Percentiles rank a stretch among this genome's conserved stretches.
These are phyloP conservation scores for Protostelium mycophagum DNA, from an alignment of 78 protist genomes.

Conservation along the genomic window DNA sequence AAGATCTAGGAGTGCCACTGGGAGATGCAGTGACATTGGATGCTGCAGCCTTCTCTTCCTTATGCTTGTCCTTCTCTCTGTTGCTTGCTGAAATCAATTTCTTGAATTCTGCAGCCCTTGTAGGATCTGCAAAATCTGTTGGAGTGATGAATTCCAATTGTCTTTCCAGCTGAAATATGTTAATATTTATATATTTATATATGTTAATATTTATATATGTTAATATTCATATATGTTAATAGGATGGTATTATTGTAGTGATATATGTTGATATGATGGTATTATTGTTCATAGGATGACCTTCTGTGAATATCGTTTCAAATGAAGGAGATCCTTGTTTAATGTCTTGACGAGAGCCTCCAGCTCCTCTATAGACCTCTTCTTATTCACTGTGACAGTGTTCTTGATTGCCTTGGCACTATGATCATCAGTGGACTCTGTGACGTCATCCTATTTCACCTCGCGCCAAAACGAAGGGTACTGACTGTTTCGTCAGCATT, in stretches of 20 bases:
- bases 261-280: no score
- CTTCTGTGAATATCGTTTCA: constrained; percentile 34
- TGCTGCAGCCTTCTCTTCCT: not conserved
- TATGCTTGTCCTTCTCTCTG: not conserved
- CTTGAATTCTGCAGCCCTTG: not conserved
- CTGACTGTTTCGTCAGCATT: constrained; percentile 76
- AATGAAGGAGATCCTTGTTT: constrained; percentile 30
- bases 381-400: constrained; percentile 43
- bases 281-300: no score
- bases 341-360: constrained; percentile 25
- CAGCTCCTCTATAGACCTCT: constrained; percentile 41
- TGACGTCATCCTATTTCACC: not conserved
- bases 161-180: not conserved
- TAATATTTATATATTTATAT: no score
- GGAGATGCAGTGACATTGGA: not conserved
- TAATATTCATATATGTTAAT: no score
- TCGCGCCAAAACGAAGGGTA: constrained; percentile 73
- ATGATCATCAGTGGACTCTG: not conserved
- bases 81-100: not conserved
- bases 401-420: constrained; percentile 64
- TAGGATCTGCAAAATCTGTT: not conserved
- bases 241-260: no score
- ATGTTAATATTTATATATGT: no score
- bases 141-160: not conserved
- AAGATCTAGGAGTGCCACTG: not conserved